phyloP scores from a whole-genome alignment of 78 protist genomes.

The Dictyostelium intermedium region DNA sequence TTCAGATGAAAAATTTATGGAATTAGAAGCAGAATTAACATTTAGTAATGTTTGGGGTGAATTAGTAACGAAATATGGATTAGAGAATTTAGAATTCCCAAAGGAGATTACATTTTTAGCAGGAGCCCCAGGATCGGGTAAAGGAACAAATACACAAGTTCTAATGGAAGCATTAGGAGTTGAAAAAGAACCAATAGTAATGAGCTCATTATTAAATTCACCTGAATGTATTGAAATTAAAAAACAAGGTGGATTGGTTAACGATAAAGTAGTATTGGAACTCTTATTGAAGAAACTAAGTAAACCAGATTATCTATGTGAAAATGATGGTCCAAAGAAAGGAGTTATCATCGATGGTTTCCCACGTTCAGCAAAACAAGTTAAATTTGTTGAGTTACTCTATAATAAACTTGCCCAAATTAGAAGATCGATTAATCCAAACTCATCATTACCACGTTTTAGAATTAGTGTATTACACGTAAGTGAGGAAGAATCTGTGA shows the following conservation, averaged over 20 bases:
- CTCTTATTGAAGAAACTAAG: not conserved
- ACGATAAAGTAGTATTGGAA: slow-evolving; percentile 44
- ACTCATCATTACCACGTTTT: slow-evolving; percentile 38
- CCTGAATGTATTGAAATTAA: slow-evolving; percentile 50
- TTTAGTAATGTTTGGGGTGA: slow-evolving; percentile 29
- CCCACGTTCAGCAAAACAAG: slow-evolving; percentile 59
- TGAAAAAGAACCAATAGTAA: slow-evolving; percentile 25
- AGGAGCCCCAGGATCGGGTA: slow-evolving; percentile 72
- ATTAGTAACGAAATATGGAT: slow-evolving; percentile 22
- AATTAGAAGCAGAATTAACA: slow-evolving; percentile 8
- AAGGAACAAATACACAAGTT: slow-evolving; percentile 38
- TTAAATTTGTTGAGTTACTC: slow-evolving; percentile 30
- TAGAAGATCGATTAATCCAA: slow-evolving; percentile 1
- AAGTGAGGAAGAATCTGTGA: slow-evolving; percentile 29
- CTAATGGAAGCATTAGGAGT: not conserved
- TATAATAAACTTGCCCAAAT: slow-evolving; percentile 17
- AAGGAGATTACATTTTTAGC: slow-evolving; percentile 16
- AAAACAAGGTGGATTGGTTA: slow-evolving; percentile 45
- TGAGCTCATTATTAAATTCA: slow-evolving; percentile 38
- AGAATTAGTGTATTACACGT: slow-evolving; percentile 54
- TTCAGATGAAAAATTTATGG: not conserved
- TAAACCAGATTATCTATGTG: slow-evolving; percentile 15
- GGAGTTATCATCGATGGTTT: slow-evolving; percentile 56
- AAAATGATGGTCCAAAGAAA: not conserved
- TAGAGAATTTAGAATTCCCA: slow-evolving; percentile 42